Percentiles rank a stretch among this genome's conserved stretches.
Conservation (phyloP, 306 rosid species). For the Malus asiatica region DNA sequence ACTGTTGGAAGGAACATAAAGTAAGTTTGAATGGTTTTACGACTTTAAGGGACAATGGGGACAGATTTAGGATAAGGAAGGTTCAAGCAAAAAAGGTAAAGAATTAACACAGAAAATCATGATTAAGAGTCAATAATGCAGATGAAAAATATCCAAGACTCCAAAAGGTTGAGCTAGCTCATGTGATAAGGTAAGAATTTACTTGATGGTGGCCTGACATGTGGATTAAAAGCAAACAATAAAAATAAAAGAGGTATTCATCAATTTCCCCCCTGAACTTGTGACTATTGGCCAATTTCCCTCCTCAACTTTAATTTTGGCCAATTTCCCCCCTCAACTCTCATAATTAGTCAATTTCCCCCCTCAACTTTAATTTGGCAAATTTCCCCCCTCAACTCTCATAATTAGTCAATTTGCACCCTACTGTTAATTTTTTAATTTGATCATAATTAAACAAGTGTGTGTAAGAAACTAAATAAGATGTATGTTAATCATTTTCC, state of each 20-base stretch:
- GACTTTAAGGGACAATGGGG: neutral
- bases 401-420: too few relatives aligned
- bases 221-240: neutral
- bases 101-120: neutral
- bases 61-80: neutral
- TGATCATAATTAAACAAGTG: too few relatives aligned
- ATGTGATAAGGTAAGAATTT: slow-evolving; percentile 12
- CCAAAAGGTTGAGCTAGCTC: neutral
- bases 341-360: too few relatives aligned
- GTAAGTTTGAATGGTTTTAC: neutral
- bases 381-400: too few relatives aligned
- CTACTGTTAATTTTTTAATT: too few relatives aligned
- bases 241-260: neutral
- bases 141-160: slow-evolving; percentile 1
- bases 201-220: neutral
- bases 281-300: too few relatives aligned
- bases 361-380: too few relatives aligned
- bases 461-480: too few relatives aligned
- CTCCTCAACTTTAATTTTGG: too few relatives aligned
- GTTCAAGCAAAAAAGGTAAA: neutral
- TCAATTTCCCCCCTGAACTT: too few relatives aligned
- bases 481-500: too few relatives aligned
- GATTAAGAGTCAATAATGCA: neutral
- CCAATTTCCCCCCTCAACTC: too few relatives aligned
- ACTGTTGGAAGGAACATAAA: neutral